Percentiles rank a stretch among this genome's conserved stretches.
These are phyloP conservation scores for Daldinia sp. DNA, from an alignment of 2,329 filamentous ascomycete genomes.

Conservation along the genomic window DNA sequence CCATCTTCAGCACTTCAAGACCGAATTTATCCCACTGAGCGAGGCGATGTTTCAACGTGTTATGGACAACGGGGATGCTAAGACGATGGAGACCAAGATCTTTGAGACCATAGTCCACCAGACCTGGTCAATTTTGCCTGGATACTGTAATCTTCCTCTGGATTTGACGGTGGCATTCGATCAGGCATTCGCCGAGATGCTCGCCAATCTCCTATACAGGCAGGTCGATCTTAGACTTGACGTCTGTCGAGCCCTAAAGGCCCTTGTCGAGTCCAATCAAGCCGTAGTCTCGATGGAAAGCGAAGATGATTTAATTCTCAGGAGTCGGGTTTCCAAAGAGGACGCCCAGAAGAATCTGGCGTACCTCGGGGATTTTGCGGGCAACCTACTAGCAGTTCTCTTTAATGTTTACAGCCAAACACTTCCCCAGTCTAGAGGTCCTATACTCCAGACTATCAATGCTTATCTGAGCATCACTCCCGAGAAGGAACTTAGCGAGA, in stretches of 20 bases:
- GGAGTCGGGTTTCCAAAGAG: conserved; percentile 80
- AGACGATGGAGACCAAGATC: conserved; percentile 97
- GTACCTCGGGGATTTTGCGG: conserved; percentile 83
- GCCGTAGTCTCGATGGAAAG: conserved; percentile 77
- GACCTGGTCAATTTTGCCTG: conserved; percentile 92
- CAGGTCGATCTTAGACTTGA: conserved; percentile 89
- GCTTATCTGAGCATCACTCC: conserved; percentile 91
- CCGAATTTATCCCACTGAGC: conserved; percentile 88
- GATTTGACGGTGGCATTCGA: conserved; percentile 84
- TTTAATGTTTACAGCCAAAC: conserved; percentile 99
- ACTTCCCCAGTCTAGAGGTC: conserved; percentile 88
- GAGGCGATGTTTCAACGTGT: conserved; percentile 91
- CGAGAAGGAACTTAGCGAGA: conserved; percentile 81
- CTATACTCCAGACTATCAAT: conserved; percentile 94
- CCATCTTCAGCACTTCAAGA: conserved; percentile 83
- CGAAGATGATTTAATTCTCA: conserved; percentile 78
- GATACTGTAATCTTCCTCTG: conserved; percentile 92
- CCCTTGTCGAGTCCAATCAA: conserved; percentile 91
- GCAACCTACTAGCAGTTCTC: conserved; percentile 93
- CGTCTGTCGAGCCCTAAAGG: conserved; percentile 87
- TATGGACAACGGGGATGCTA: conserved; percentile 82
- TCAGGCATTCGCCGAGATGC: conserved; percentile 86
- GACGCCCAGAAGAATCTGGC: conserved; percentile 82
- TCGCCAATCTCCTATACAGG: conserved; percentile 92
- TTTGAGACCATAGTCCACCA: conserved; percentile 92